Evolutionary conservation across 345 rosid species (phyloP).

Genomic region (Nephelium lappaceum): DNA sequence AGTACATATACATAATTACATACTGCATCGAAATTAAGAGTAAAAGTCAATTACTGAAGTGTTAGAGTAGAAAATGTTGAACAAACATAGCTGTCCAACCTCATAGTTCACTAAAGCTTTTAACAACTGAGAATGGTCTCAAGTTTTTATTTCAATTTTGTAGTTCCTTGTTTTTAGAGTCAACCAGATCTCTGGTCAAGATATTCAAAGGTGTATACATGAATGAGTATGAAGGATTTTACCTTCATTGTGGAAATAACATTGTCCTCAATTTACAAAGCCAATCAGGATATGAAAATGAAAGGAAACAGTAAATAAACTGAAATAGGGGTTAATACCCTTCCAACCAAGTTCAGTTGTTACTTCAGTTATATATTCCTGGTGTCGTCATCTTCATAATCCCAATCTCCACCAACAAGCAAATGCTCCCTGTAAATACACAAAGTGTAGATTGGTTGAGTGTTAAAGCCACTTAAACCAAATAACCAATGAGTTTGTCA

Average conservation of each 20-base stretch:
- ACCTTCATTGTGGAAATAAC: not conserved
- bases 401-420: constrained; percentile 43
- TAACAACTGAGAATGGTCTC: not conserved
- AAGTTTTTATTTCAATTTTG: not conserved
- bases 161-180: constrained; percentile 2
- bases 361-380: constrained; percentile 14
- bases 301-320: not conserved
- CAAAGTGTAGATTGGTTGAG: not conserved
- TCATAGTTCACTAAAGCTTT: not conserved
- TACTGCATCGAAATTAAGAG: not conserved
- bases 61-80: not conserved
- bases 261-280: constrained; percentile 13
- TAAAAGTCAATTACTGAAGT: not conserved
- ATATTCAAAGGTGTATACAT: not conserved
- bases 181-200: constrained; percentile 1
- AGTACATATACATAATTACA: no score
- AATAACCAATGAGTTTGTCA: no score
- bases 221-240: constrained; percentile 2
- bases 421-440: constrained; percentile 67
- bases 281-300: constrained; percentile 1
- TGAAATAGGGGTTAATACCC: not conserved
- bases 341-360: constrained; percentile 5
- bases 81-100: not conserved
- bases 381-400: constrained; percentile 42
- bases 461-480: not conserved